Conservation (phyloP, 305 asterid species). For the Coffea humblotiana region DNA sequence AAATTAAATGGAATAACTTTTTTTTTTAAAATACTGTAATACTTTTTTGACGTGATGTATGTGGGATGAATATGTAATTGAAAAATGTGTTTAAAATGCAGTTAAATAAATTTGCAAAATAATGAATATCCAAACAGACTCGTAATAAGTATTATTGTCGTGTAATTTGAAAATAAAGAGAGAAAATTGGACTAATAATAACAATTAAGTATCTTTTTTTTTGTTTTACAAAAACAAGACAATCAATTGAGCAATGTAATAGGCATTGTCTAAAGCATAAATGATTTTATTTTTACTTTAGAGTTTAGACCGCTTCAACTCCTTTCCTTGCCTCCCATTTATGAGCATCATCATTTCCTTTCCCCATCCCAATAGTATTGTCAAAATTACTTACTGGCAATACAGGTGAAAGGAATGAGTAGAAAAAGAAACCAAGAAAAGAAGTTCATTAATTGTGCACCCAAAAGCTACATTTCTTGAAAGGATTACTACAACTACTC, state of each 20-base stretch:
- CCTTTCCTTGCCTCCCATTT: neutral
- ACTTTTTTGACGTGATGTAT: too few relatives aligned
- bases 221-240: neutral
- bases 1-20: too few relatives aligned
- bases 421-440: neutral
- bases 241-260: neutral
- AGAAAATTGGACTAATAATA: neutral
- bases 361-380: neutral
- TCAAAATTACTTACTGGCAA: neutral
- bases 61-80: too few relatives aligned
- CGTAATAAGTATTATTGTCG: neutral
- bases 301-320: neutral
- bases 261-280: neutral
- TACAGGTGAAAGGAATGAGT: neutral
- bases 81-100: too few relatives aligned
- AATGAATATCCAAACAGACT: too few relatives aligned
- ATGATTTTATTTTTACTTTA: neutral
- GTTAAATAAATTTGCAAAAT: too few relatives aligned
- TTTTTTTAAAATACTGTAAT: too few relatives aligned
- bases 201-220: neutral
- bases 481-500: constrained; percentile 14
- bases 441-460: neutral
- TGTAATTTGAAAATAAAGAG: neutral
- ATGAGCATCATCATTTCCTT: too few relatives aligned
- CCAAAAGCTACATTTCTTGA: neutral